A percentile compares a stretch with the other conserved stretches of the same genome.
Evolutionary conservation across 768 basidiomycete genomes (phyloP).

Genomic region (Cystobasidium onofrii): DNA sequence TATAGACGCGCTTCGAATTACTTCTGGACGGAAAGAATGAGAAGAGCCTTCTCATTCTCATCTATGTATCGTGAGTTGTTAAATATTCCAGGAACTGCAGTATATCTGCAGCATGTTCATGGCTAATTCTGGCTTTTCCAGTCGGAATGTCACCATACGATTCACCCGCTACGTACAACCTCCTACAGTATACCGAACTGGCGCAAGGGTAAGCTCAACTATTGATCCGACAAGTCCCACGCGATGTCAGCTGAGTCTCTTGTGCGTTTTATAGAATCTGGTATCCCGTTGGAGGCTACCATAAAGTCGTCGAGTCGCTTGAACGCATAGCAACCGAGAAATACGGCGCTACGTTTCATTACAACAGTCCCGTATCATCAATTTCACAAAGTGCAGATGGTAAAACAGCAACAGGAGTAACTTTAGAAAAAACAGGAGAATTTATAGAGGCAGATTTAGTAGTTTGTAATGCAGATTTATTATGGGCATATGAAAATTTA

Average conservation of each 20-base stretch:
- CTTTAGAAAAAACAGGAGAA: conserved; percentile 43
- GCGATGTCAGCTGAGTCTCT: too few relatives aligned
- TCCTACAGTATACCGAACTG: conserved; percentile 49
- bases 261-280: conserved; percentile 46
- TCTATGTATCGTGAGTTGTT: conserved; percentile 47
- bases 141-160: conserved; percentile 48
- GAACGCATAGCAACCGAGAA: conserved; percentile 45
- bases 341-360: conserved; percentile 45
- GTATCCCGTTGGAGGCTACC: conserved; percentile 43
- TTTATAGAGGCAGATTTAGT: conserved; percentile 45
- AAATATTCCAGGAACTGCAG: too few relatives aligned
- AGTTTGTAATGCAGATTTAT: conserved; percentile 49
- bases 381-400: conserved; percentile 41
- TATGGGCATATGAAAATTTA: conserved; percentile 48
- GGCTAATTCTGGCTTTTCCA: too few relatives aligned
- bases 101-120: too few relatives aligned
- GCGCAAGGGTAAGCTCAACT: conserved; percentile 33
- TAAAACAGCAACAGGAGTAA: conserved; percentile 45
- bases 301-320: conserved; percentile 44
- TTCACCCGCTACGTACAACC: conserved; percentile 48
- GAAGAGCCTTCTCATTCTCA: conserved; percentile 48
- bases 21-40: conserved; percentile 45
- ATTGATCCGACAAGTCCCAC: not conserved
- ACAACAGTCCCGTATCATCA: conserved; percentile 45
- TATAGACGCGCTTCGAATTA: conserved; percentile 39